These are phyloP conservation scores for Aspergillus calidoustus DNA, from an alignment of 2,329 filamentous ascomycete species.

Conservation along the genomic window DNA sequence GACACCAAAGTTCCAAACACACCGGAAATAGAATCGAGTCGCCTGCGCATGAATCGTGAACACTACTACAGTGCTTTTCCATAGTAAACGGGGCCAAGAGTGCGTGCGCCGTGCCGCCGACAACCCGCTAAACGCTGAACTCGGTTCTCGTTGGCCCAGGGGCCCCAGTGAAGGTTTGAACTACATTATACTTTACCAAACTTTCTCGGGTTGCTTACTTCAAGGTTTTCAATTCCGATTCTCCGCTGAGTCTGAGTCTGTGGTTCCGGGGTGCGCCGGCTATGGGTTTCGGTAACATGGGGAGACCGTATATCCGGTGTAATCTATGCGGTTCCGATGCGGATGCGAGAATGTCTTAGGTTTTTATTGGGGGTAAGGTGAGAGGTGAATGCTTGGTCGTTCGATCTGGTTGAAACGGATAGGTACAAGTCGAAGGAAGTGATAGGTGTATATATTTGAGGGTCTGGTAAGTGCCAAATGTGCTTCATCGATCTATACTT, in stretches of 20 bases:
- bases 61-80: not conserved
- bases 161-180: not conserved
- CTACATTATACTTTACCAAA: not conserved
- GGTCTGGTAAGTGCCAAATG: no score
- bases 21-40: not conserved
- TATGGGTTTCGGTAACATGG: not conserved
- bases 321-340: not conserved
- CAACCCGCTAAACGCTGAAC: not conserved
- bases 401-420: not conserved
- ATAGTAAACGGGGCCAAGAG: not conserved
- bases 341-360: not conserved
- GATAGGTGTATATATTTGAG: no score
- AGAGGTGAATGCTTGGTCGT: not conserved
- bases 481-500: no score
- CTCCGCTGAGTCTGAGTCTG: not conserved
- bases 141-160: not conserved
- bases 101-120: no score
- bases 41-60: not conserved
- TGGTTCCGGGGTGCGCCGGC: not conserved
- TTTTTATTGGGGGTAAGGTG: not conserved
- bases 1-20: not conserved
- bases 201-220: not conserved
- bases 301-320: not conserved
- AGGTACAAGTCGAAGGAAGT: no score
- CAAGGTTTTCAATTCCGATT: not conserved